Evolutionary conservation across 2,329 filamentous ascomycete species (phyloP).

Genomic region (Trichophyton verrucosum): DNA sequence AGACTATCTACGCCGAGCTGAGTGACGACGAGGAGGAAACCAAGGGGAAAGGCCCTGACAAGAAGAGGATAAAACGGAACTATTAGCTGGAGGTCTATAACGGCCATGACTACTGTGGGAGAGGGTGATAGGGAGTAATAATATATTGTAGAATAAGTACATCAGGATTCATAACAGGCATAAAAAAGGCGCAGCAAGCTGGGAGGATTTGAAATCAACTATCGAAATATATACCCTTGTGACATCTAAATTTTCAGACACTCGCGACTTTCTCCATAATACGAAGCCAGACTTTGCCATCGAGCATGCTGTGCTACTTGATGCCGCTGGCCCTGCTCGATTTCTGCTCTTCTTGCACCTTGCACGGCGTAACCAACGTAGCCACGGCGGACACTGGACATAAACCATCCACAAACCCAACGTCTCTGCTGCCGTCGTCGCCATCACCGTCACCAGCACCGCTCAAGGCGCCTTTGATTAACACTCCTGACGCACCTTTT

Average conservation of each 20-base stretch:
- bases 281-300: too few relatives aligned
- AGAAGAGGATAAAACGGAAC: constrained; percentile 40
- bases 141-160: too few relatives aligned
- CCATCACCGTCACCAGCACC: neutral
- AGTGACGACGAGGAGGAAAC: constrained; percentile 70
- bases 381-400: too few relatives aligned
- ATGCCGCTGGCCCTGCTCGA: too few relatives aligned
- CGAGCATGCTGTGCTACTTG: too few relatives aligned
- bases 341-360: too few relatives aligned
- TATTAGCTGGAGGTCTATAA: neutral
- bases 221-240: neutral
- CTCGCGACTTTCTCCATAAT: neutral
- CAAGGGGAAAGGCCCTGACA: constrained; percentile 45
- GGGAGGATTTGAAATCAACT: neutral
- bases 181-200: neutral
- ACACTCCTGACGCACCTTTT: neutral
- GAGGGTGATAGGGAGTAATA: too few relatives aligned
- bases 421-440: neutral
- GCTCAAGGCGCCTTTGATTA: neutral
- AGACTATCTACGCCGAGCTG: constrained; percentile 77
- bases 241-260: neutral
- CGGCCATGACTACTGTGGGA: too few relatives aligned
- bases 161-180: neutral
- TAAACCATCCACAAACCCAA: neutral
- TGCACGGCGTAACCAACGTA: too few relatives aligned